A percentile compares a stretch with the other conserved stretches of the same genome.
These are phyloP conservation scores for Berberis thunbergii DNA, from an alignment of 164 flowering plant genomes.

Conservation along the genomic window DNA sequence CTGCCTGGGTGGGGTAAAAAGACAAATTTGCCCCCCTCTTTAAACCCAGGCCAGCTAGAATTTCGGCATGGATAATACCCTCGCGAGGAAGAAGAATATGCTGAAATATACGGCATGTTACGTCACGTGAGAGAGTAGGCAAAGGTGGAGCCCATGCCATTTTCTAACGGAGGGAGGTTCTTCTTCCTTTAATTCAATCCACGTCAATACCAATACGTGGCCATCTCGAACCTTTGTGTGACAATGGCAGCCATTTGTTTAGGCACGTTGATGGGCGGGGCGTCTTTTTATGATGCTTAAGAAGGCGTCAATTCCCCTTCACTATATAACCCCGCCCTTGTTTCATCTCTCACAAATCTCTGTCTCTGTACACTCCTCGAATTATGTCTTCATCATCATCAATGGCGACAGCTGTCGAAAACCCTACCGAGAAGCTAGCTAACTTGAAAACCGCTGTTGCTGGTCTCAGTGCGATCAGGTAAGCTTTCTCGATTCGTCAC, in stretches of 20 bases:
- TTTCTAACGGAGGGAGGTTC: too few relatives aligned
- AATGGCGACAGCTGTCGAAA: constrained; percentile 42
- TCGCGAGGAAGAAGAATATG: too few relatives aligned
- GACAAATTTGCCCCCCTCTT: too few relatives aligned
- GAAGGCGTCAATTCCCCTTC: too few relatives aligned
- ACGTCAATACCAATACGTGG: background rate
- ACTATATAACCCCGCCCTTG: too few relatives aligned
- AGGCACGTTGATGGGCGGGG: background rate
- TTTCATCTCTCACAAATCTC: too few relatives aligned
- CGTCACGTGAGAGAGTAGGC: too few relatives aligned
- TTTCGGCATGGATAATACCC: too few relatives aligned
- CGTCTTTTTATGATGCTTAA: background rate
- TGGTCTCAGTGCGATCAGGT: constrained; percentile 80
- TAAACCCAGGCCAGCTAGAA: too few relatives aligned
- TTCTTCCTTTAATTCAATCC: background rate
- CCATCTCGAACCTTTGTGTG: constrained; percentile 2
- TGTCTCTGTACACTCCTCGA: background rate
- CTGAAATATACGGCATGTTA: too few relatives aligned
- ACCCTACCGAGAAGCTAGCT: constrained; percentile 43
- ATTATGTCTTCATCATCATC: background rate
- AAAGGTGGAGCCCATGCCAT: too few relatives aligned
- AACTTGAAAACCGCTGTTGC: constrained; percentile 56
- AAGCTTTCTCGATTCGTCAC: background rate
- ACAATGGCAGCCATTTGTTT: constrained; percentile 11
- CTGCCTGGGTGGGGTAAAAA: too few relatives aligned